Evolutionary conservation across 2,329 filamentous ascomycete species (phyloP).

Genomic region (Apiospora marii): DNA sequence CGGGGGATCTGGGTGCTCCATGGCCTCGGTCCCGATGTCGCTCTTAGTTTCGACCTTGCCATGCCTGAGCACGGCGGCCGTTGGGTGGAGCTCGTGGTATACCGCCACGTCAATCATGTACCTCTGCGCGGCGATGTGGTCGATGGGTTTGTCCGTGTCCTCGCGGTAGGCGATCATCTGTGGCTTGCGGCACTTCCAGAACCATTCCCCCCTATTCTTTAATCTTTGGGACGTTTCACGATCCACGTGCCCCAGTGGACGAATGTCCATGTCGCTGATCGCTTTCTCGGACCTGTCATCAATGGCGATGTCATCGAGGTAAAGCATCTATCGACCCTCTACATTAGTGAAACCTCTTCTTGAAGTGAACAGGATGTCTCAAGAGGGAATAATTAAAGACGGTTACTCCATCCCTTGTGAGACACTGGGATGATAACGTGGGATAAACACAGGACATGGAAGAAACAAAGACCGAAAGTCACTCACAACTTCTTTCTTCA

Average conservation of each 20-base stretch:
- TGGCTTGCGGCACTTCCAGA: slow-evolving; percentile 2
- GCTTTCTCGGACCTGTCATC: not conserved
- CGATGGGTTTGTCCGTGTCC: not conserved
- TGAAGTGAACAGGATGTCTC: too few relatives aligned
- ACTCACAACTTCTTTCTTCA: not conserved
- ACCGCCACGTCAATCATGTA: slow-evolving; percentile 1
- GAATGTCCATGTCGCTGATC: slow-evolving; percentile 1
- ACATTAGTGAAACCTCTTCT: too few relatives aligned
- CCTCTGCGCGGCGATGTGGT: not conserved
- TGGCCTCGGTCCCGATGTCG: not conserved
- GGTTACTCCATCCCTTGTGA: too few relatives aligned
- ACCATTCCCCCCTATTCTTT: slow-evolving; percentile 6
- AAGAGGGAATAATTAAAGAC: too few relatives aligned
- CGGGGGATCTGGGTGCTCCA: not conserved
- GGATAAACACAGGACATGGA: too few relatives aligned
- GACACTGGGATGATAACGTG: too few relatives aligned
- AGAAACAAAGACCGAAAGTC: too few relatives aligned
- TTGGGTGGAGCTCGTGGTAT: not conserved
- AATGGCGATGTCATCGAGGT: not conserved
- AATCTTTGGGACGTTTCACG: not conserved
- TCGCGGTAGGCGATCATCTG: not conserved
- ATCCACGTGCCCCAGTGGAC: not conserved
- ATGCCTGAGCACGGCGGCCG: not conserved
- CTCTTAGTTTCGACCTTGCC: not conserved
- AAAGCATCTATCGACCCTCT: not conserved